These are phyloP conservation scores for Elsinoe batatas DNA, from an alignment of 2,329 filamentous ascomycete species.

Conservation along the genomic window DNA sequence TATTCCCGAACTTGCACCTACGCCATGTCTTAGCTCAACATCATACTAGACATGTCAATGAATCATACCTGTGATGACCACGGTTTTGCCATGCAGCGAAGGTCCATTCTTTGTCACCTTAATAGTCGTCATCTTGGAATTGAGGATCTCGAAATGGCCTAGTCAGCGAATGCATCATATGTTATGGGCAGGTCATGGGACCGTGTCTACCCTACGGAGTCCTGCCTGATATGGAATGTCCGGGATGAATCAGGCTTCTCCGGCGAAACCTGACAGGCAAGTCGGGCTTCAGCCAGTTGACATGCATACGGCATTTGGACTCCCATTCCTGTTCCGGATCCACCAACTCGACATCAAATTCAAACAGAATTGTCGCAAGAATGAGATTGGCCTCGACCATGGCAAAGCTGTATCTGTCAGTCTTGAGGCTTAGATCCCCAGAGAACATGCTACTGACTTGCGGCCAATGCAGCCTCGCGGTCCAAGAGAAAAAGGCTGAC, in stretches of 20 bases:
- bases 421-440: not conserved
- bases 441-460: not conserved
- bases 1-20: not conserved
- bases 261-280: not conserved
- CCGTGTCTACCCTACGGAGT: too few relatives aligned
- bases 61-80: not conserved
- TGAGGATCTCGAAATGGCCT: too few relatives aligned
- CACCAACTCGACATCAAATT: slow-evolving; percentile 1
- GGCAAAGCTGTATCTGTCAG: not conserved
- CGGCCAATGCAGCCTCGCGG: slow-evolving; percentile 12
- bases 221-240: not conserved
- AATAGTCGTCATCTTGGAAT: not conserved
- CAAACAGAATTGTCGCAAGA: not conserved
- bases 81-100: not conserved
- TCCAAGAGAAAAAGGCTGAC: slow-evolving; percentile 15
- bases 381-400: slow-evolving; percentile 8
- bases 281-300: slow-evolving; percentile 7
- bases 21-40: too few relatives aligned
- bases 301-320: slow-evolving; percentile 6
- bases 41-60: too few relatives aligned
- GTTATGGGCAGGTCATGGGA: too few relatives aligned
- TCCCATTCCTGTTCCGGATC: slow-evolving; percentile 7
- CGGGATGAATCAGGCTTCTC: not conserved
- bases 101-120: not conserved
- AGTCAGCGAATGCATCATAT: too few relatives aligned